Conservation (phyloP, 2,329 filamentous ascomycete species). For the Capronia coronata region DNA sequence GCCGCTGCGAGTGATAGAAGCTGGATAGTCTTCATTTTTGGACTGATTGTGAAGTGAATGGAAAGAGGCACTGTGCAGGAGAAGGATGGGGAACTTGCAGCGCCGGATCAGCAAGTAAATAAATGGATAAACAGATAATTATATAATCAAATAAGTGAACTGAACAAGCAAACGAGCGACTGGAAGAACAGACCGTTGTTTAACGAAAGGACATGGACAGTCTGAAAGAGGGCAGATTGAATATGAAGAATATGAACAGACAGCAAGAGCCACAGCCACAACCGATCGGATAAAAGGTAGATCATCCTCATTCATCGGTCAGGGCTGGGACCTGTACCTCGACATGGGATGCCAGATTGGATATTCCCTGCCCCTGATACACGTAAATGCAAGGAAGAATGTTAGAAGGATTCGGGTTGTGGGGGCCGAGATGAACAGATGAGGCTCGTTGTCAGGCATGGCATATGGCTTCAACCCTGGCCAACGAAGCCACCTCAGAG, state of each 20-base stretch:
- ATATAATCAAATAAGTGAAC: neutral
- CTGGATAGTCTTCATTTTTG: slow-evolving; percentile 18
- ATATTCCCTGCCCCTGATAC: neutral
- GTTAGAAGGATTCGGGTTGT: neutral
- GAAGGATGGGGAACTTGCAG: slow-evolving; percentile 31
- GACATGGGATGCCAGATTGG: too few relatives aligned
- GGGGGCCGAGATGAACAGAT: too few relatives aligned
- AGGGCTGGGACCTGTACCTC: too few relatives aligned
- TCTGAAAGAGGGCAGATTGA: neutral
- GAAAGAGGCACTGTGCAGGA: neutral
- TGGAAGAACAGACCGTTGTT: neutral
- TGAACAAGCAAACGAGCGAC: neutral
- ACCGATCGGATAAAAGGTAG: too few relatives aligned
- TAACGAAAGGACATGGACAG: neutral
- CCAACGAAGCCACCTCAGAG: neutral
- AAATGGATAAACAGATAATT: too few relatives aligned
- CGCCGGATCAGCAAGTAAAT: too few relatives aligned
- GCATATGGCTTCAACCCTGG: too few relatives aligned
- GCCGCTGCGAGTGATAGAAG: slow-evolving; percentile 22
- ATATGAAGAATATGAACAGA: neutral
- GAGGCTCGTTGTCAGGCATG: neutral
- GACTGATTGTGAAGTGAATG: neutral
- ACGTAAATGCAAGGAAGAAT: neutral
- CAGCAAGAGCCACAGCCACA: too few relatives aligned
- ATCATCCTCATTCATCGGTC: too few relatives aligned